phyloP scores from a whole-genome alignment of 208 protist species.

The Angomonas deanei region DNA sequence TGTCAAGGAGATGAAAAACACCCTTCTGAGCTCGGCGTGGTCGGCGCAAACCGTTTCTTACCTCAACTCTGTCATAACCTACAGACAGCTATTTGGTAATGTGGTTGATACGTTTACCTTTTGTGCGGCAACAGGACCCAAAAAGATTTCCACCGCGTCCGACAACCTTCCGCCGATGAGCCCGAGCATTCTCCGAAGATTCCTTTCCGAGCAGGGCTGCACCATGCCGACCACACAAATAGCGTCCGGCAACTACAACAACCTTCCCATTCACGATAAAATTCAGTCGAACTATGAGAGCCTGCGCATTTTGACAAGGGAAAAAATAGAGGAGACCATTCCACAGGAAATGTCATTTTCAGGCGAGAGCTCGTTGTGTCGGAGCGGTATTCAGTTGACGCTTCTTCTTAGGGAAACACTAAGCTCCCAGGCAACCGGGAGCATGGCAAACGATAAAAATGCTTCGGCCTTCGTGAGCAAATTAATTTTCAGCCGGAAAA shows the following conservation, averaged over 20 bases:
- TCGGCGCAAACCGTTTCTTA: neutral
- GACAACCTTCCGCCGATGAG: neutral
- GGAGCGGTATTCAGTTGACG: constrained; percentile 70
- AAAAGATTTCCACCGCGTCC: neutral
- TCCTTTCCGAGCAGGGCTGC: neutral
- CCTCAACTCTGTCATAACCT: neutral
- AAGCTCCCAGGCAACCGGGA: too few species aligned
- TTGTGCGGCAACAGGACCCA: neutral
- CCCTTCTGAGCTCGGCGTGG: neutral
- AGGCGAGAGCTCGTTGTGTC: constrained; percentile 47
- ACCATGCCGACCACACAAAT: neutral
- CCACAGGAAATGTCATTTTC: constrained; percentile 56
- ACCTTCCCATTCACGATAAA: neutral
- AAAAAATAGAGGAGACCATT: constrained; percentile 36
- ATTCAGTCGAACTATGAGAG: neutral
- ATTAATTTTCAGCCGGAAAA: constrained; percentile 49
- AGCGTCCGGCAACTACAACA: neutral
- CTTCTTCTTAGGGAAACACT: constrained; percentile 53
- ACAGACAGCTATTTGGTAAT: constrained; percentile 1
- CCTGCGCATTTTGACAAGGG: constrained; percentile 4
- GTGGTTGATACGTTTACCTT: neutral
- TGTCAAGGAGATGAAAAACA: neutral
- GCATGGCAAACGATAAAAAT: too few species aligned
- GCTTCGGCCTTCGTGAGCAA: neutral
- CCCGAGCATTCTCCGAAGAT: neutral